phyloP scores from a whole-genome alignment of 2,329 filamentous ascomycete species.

The Trichoderma hamatum region DNA sequence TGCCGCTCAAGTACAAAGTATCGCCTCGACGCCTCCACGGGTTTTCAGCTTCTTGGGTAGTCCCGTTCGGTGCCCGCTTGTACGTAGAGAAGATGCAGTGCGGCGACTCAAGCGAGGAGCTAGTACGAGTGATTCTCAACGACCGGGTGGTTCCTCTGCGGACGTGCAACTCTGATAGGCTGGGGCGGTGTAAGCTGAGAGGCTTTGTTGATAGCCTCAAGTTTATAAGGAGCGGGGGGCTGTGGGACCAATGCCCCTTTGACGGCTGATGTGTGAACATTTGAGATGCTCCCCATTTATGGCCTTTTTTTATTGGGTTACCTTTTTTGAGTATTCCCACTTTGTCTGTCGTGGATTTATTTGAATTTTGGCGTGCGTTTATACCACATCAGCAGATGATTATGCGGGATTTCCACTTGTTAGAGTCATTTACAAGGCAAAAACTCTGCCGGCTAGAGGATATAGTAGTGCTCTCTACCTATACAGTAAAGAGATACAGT shows the following conservation, averaged over 20 bases:
- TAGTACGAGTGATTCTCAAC: conserved; percentile 80
- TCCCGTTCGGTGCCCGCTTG: conserved; percentile 78
- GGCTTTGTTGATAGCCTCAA: conserved; percentile 74
- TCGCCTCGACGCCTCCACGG: conserved; percentile 61
- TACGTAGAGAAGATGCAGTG: conserved; percentile 90
- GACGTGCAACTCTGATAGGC: conserved; percentile 68
- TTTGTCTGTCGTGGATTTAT: not conserved
- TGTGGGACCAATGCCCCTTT: conserved; percentile 67
- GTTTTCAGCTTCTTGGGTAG: conserved; percentile 75
- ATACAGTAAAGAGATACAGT: not conserved
- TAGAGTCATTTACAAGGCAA: not conserved
- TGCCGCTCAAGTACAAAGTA: conserved; percentile 55
- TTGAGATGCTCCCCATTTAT: not conserved
- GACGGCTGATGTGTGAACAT: not conserved
- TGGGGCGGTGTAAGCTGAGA: conserved; percentile 70
- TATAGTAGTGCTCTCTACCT: not conserved
- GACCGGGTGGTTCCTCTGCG: conserved; percentile 75
- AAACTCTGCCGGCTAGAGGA: not conserved
- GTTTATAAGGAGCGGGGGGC: conserved; percentile 72
- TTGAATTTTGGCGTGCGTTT: not conserved
- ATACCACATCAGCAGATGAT: not conserved
- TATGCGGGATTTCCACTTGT: not conserved
- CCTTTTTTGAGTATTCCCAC: not conserved
- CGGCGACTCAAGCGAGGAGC: conserved; percentile 56
- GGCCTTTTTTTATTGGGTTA: not conserved